Conservation (phyloP, 805 yeast genomes). For the Saccharomycopsis sp. region DNA sequence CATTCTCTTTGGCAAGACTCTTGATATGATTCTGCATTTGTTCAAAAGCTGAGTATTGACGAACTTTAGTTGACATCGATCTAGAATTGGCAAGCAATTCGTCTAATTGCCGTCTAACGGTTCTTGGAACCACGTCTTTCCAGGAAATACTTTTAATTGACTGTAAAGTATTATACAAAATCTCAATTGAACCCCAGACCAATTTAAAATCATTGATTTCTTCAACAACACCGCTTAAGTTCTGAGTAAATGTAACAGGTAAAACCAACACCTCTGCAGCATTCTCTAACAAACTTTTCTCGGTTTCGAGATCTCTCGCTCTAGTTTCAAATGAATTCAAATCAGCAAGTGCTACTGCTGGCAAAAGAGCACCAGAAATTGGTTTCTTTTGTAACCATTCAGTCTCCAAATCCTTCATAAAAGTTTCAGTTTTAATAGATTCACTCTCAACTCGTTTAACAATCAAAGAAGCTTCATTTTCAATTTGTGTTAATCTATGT, state of each 20-base stretch:
- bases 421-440: conserved; percentile 30
- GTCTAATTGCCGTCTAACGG: conserved; percentile 43
- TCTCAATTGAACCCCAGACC: conserved; percentile 59
- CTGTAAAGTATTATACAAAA: conserved; percentile 41
- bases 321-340: conserved; percentile 31
- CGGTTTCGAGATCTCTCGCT: conserved; percentile 9
- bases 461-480: conserved; percentile 37
- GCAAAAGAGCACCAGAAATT: conserved; percentile 34
- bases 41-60: conserved; percentile 66
- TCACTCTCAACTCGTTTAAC: conserved; percentile 37
- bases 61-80: conserved; percentile 47
- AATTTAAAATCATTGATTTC: conserved; percentile 51
- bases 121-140: conserved; percentile 39
- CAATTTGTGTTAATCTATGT: conserved; percentile 32
- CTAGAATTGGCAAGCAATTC: conserved; percentile 40
- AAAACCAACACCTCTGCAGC: conserved; percentile 33
- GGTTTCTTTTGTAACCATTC: conserved; percentile 49
- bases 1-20: conserved; percentile 31
- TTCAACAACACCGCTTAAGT: conserved; percentile 30
- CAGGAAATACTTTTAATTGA: conserved; percentile 40
- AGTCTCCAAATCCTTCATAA: conserved; percentile 27
- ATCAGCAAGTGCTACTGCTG: conserved; percentile 37
- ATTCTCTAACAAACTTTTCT: conserved; percentile 24
- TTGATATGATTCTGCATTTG: conserved; percentile 44
- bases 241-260: conserved; percentile 27